phyloP scores from a whole-genome alignment of 2,329 filamentous ascomycete species.

The Hysterium pulicare region DNA sequence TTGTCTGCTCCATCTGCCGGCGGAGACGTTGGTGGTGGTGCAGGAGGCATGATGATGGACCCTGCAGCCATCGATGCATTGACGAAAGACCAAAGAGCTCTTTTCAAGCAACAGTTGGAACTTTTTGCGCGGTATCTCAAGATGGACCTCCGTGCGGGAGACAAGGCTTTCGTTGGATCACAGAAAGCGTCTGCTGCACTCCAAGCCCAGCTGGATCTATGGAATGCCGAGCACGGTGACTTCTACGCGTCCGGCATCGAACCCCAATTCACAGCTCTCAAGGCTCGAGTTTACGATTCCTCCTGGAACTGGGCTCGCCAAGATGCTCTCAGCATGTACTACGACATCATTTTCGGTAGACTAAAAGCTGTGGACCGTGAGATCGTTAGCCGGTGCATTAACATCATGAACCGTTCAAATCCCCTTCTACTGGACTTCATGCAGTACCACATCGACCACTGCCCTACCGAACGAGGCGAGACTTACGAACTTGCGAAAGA shows the following conservation, averaged over 20 bases:
- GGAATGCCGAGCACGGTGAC: conserved; percentile 93
- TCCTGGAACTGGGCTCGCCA: conserved; percentile 99
- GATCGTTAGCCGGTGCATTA: conserved; percentile 97
- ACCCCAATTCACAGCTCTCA: conserved; percentile 87
- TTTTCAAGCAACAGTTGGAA: conserved; percentile 98
- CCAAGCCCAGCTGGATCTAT: conserved; percentile 90
- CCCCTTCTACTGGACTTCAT: conserved; percentile 95
- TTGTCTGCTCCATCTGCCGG: conserved; percentile 69
- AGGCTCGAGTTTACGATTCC: conserved; percentile 94
- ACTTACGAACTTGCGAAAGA: conserved; percentile 98
- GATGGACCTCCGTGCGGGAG: conserved; percentile 92
- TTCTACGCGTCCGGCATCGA: conserved; percentile 94
- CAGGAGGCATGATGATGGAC: conserved; percentile 98
- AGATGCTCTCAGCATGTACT: conserved; percentile 97
- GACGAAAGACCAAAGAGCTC: conserved; percentile 90
- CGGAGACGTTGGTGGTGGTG: conserved; percentile 67
- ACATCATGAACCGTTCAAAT: conserved; percentile 99
- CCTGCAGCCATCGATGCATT: conserved; percentile 93
- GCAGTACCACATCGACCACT: conserved; percentile 99
- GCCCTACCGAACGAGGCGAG: conserved; percentile 91
- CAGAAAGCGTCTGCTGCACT: conserved; percentile 83
- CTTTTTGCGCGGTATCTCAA: conserved; percentile 93
- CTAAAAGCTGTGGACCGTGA: conserved; percentile 92
- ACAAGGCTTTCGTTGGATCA: conserved; percentile 84
- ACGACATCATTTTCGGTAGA: conserved; percentile 96